These are phyloP conservation scores for Trichophaea hybrida DNA, from an alignment of 2,329 filamentous ascomycete genomes.

Conservation along the genomic window DNA sequence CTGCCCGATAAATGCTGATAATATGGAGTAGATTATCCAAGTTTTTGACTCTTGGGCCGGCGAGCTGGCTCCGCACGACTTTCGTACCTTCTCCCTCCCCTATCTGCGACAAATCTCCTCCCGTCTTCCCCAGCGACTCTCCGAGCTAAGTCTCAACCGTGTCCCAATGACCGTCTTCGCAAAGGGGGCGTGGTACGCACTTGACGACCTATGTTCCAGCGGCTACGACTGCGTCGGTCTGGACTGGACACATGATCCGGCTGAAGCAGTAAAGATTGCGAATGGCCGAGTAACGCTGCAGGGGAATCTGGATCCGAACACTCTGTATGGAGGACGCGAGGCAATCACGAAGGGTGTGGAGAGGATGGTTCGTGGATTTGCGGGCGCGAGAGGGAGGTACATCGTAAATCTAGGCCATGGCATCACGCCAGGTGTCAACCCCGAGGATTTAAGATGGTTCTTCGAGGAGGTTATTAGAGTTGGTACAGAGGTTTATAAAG, in stretches of 20 bases:
- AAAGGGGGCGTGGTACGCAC: conserved; percentile 91
- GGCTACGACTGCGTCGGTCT: conserved; percentile 89
- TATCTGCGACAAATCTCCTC: conserved; percentile 73
- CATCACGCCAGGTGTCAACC: conserved; percentile 87
- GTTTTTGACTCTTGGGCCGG: conserved; percentile 98
- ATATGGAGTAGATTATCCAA: conserved; percentile 54
- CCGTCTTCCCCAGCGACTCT: conserved; percentile 59
- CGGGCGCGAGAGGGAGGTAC: conserved; percentile 75
- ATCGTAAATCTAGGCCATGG: conserved; percentile 94
- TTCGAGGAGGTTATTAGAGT: conserved; percentile 79
- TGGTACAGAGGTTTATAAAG: conserved; percentile 31
- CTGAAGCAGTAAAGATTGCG: conserved; percentile 66
- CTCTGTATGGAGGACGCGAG: conserved; percentile 71
- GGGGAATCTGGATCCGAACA: conserved; percentile 88
- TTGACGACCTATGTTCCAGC: conserved; percentile 72
- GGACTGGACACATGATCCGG: conserved; percentile 87
- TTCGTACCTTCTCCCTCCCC: conserved; percentile 72
- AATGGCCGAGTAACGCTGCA: conserved; percentile 70
- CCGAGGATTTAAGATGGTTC: conserved; percentile 84
- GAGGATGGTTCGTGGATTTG: conserved; percentile 76
- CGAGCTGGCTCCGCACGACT: conserved; percentile 71
- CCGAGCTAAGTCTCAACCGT: conserved; percentile 57
- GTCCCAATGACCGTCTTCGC: conserved; percentile 98
- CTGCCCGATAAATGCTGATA: not conserved
- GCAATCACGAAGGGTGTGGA: conserved; percentile 72